Conservation (phyloP, 176 grass and related monocot genomes). For the Typha latifolia region DNA sequence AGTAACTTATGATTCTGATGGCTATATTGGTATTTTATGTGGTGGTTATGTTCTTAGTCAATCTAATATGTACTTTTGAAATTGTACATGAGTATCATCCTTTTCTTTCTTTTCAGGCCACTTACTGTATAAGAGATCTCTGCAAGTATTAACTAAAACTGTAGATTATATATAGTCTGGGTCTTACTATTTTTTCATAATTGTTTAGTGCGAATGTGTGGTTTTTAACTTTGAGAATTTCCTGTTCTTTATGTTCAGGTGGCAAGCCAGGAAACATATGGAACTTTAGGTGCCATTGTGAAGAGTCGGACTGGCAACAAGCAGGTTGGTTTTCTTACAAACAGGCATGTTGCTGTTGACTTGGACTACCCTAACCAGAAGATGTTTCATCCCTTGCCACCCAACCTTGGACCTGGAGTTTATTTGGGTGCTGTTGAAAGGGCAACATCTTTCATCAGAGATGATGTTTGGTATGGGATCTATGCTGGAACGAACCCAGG, state of each 20-base stretch:
- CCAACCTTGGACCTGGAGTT: conserved; percentile 96
- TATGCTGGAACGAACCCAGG: conserved; percentile 98
- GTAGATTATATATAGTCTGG: too few relatives aligned
- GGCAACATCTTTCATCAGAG: conserved; percentile 93
- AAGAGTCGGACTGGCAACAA: conserved; percentile 84
- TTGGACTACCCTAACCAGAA: conserved; percentile 98
- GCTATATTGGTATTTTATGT: too few relatives aligned
- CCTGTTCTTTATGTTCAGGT: conserved; percentile 34
- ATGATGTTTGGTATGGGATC: conserved; percentile 99
- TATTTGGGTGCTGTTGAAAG: conserved; percentile 97
- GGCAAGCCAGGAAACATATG: conserved; percentile 96
- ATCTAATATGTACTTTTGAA: too few relatives aligned
- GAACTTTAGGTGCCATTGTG: conserved; percentile 90
- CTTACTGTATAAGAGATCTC: too few relatives aligned
- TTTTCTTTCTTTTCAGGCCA: too few relatives aligned
- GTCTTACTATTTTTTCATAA: too few relatives aligned
- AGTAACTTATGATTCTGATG: too few relatives aligned
- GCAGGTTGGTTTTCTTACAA: conserved; percentile 94
- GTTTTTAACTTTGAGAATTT: conserved; percentile 12
- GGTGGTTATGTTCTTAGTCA: too few relatives aligned
- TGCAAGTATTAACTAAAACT: too few relatives aligned
- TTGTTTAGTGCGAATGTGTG: too few relatives aligned
- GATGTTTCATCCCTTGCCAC: conserved; percentile 97
- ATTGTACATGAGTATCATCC: too few relatives aligned
- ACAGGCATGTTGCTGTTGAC: conserved; percentile 89